phyloP scores from a whole-genome alignment of 192 early-diverging fungal species.

The Paraglomus brasilianum region DNA sequence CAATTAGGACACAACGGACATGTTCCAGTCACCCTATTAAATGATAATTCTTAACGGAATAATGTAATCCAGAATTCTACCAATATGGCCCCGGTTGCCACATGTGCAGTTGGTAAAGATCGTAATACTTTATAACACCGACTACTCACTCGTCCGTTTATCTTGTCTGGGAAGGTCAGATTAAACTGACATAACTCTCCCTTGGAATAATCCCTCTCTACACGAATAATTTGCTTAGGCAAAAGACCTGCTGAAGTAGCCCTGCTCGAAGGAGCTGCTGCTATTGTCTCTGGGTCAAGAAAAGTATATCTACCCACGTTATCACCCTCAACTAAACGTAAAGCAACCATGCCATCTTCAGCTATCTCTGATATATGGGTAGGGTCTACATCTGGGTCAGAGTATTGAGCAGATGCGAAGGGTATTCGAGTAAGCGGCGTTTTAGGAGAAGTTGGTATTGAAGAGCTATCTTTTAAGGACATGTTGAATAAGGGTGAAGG shows the following conservation, averaged over 20 bases:
- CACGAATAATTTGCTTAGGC: slow-evolving; percentile 26
- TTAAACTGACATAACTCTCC: slow-evolving; percentile 30
- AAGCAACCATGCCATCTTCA: slow-evolving; percentile 1
- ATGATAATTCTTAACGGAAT: no score
- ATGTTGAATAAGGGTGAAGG: no score
- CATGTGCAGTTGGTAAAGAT: no score
- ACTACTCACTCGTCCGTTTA: slow-evolving; percentile 25
- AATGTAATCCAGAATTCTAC: no score
- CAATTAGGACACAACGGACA: neutral
- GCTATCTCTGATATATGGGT: slow-evolving; percentile 10
- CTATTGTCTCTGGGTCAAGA: slow-evolving; percentile 1
- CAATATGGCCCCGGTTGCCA: no score
- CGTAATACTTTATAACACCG: no score
- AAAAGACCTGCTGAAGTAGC: neutral
- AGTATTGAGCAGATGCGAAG: neutral
- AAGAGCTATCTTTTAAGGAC: no score
- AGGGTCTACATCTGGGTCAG: neutral
- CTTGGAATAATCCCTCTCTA: slow-evolving; percentile 28
- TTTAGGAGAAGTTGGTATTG: no score
- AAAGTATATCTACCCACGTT: neutral
- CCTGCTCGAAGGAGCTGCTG: neutral
- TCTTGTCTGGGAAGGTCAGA: slow-evolving; percentile 13
- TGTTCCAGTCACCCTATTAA: neutral
- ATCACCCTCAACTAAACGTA: slow-evolving; percentile 4
- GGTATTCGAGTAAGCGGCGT: no score